Evolutionary conservation across 352 stramenopile species (phyloP).

Genomic region (Elongisporangium senticosum): DNA sequence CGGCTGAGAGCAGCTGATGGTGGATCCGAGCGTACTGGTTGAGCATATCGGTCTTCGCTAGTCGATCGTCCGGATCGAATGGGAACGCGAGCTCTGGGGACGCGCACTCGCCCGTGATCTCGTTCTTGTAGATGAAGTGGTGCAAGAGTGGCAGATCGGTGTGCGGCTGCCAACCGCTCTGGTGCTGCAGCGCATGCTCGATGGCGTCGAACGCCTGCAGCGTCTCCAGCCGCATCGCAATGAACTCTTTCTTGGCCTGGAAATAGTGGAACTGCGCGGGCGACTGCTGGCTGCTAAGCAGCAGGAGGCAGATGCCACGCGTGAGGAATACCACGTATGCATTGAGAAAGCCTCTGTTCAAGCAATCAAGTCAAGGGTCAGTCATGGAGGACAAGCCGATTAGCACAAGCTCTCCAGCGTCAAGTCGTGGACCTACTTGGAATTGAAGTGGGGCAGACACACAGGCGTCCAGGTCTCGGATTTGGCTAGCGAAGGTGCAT

Average conservation of each 20-base stretch:
- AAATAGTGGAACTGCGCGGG: conserved; percentile 67
- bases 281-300: conserved; percentile 66
- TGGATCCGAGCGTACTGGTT: conserved; percentile 56
- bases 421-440: conserved; percentile 24
- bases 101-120: conserved; percentile 54
- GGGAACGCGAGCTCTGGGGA: conserved; percentile 34
- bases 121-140: conserved; percentile 71
- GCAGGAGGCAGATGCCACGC: conserved; percentile 43
- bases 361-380: background rate
- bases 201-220: conserved; percentile 38
- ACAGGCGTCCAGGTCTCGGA: conserved; percentile 74
- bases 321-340: conserved; percentile 69
- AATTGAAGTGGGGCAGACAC: conserved; percentile 60
- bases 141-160: conserved; percentile 45
- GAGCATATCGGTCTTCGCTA: conserved; percentile 26
- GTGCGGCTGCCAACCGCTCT: conserved; percentile 42
- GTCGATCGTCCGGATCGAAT: conserved; percentile 30
- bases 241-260: conserved; percentile 48
- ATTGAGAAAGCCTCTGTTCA: conserved; percentile 57
- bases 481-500: conserved; percentile 50
- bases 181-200: conserved; percentile 21
- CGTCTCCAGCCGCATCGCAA: conserved; percentile 31
- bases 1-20: conserved; percentile 35
- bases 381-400: background rate
- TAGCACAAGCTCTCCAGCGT: conserved; percentile 1